Evolutionary conservation across 1,139 yeast genomes (phyloP).

Genomic region (Blastobotrys malaysiensis): DNA sequence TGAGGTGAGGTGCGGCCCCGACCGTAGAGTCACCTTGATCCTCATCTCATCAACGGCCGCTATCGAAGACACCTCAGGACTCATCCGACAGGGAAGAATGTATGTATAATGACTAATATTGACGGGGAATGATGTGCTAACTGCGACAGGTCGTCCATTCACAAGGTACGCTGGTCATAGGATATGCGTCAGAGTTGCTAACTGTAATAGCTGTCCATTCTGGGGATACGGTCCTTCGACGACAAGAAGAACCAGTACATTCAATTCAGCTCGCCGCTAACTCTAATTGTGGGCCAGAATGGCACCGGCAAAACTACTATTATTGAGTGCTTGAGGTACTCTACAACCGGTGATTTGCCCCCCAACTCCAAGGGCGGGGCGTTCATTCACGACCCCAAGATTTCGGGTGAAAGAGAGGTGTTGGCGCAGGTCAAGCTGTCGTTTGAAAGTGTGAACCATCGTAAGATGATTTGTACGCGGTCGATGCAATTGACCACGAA

Average conservation of each 20-base stretch:
- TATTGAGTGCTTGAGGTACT: conserved; percentile 88
- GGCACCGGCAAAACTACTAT: conserved; percentile 99
- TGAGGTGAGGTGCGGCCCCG: neutral
- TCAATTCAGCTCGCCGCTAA: conserved; percentile 84
- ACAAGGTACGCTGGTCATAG: conserved; percentile 22
- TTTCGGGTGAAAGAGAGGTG: conserved; percentile 62
- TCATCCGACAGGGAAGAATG: neutral
- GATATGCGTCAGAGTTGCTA: neutral
- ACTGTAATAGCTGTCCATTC: conserved; percentile 57
- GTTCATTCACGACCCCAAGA: conserved; percentile 88
- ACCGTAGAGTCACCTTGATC: neutral
- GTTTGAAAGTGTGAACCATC: conserved; percentile 66
- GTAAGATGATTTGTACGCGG: conserved; percentile 80
- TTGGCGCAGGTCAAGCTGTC: conserved; percentile 89
- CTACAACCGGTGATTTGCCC: conserved; percentile 93
- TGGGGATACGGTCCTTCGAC: conserved; percentile 88
- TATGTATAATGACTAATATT: neutral
- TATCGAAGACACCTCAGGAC: too few species aligned
- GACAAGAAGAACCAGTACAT: conserved; percentile 78
- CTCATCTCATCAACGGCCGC: too few species aligned
- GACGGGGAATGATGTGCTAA: neutral
- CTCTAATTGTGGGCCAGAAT: conserved; percentile 91
- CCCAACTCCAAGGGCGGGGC: conserved; percentile 97
- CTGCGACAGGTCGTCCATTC: conserved; percentile 28
- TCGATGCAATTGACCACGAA: conserved; percentile 68